Evolutionary conservation across 192 early-diverging fungal species (phyloP).

Genomic region (Polychytrium aggregatum): DNA sequence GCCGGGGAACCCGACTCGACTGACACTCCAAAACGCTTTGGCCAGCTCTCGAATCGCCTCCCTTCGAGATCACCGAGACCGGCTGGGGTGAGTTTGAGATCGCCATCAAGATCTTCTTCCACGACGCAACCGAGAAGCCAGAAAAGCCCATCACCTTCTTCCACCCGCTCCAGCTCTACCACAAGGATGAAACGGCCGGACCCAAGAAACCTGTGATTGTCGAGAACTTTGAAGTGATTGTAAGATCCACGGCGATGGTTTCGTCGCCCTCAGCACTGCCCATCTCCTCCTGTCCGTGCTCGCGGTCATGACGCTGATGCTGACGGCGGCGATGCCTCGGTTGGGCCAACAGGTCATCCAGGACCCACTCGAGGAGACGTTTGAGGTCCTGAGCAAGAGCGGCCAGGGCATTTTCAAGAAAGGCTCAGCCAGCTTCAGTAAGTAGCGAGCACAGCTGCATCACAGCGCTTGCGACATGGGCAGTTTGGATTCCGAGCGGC

Average conservation of each 20-base stretch:
- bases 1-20: too few species aligned
- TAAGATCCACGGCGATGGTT: too few species aligned
- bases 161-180: conserved; percentile 87
- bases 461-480: too few species aligned
- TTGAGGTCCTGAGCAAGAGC: conserved; percentile 51
- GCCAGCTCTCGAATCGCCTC: conserved; percentile 68
- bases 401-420: too few species aligned
- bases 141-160: conserved; percentile 70
- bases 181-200: conserved; percentile 56
- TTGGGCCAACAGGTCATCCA: conserved; percentile 75
- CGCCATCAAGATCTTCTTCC: conserved; percentile 81
- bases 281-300: conserved; percentile 4
- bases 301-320: background rate
- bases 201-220: conserved; percentile 57
- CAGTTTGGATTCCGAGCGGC: too few species aligned
- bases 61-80: conserved; percentile 88
- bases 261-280: too few species aligned
- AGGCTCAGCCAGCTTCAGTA: too few species aligned
- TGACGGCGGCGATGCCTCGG: background rate
- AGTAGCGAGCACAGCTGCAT: too few species aligned
- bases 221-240: conserved; percentile 74
- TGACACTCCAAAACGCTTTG: too few species aligned
- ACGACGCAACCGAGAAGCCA: conserved; percentile 62
- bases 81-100: conserved; percentile 99
- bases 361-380: conserved; percentile 69